phyloP scores from a whole-genome alignment of 2,329 filamentous ascomycete genomes.

The Aspergillaceae sp. region DNA sequence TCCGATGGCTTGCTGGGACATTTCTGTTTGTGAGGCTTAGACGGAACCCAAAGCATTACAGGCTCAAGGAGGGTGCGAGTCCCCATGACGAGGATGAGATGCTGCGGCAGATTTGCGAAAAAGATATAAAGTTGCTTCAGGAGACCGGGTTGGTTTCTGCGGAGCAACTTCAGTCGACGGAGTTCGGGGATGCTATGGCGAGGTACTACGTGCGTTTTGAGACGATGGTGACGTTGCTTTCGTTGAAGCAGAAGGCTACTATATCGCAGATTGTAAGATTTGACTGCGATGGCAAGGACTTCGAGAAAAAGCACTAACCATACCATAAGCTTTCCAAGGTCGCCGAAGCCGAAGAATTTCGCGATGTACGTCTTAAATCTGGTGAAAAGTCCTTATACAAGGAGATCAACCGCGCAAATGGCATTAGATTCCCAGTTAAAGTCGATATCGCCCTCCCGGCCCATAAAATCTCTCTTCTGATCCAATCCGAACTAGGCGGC shows the following conservation, averaged over 20 bases:
- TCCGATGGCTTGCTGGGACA: slow-evolving; percentile 65
- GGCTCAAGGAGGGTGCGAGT: slow-evolving; percentile 47
- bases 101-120: slow-evolving; percentile 62
- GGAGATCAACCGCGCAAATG: slow-evolving; percentile 59
- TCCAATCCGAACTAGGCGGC: slow-evolving; percentile 66
- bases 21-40: slow-evolving; percentile 69
- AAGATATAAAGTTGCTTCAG: slow-evolving; percentile 57
- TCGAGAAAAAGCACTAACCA: slow-evolving; percentile 5
- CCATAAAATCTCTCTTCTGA: slow-evolving; percentile 68
- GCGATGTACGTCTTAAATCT: slow-evolving; percentile 60
- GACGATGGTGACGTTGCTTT: slow-evolving; percentile 65
- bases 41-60: slow-evolving; percentile 63
- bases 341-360: slow-evolving; percentile 63
- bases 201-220: slow-evolving; percentile 71
- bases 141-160: slow-evolving; percentile 49
- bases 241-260: slow-evolving; percentile 51
- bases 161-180: slow-evolving; percentile 52
- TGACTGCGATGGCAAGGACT: background rate
- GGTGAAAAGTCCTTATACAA: slow-evolving; percentile 63
- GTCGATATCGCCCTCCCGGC: slow-evolving; percentile 55
- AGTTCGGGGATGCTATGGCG: slow-evolving; percentile 73
- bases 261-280: slow-evolving; percentile 59
- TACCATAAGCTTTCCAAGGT: slow-evolving; percentile 53
- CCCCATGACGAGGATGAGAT: slow-evolving; percentile 51
- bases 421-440: slow-evolving; percentile 63